Conservation (phyloP, 2,329 filamentous ascomycete species). For the Xylariaceae sp. region DNA sequence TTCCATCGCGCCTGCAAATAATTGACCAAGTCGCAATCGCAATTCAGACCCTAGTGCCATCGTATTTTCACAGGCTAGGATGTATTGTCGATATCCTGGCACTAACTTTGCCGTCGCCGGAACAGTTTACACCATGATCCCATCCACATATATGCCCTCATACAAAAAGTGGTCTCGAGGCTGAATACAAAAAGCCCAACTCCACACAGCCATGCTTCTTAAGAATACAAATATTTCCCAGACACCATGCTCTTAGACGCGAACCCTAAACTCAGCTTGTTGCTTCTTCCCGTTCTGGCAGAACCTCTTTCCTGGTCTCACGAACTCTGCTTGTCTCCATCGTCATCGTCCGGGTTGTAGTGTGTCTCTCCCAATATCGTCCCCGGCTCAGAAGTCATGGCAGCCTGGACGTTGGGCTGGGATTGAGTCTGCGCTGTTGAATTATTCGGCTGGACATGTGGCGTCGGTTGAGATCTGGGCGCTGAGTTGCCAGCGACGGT, state of each 20-base stretch:
- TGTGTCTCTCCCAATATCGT: slow-evolving; percentile 63
- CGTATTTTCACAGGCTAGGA: too few species aligned
- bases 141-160: slow-evolving; percentile 12
- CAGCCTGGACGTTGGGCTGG: slow-evolving; percentile 49
- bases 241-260: slow-evolving; percentile 12
- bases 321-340: slow-evolving; percentile 30
- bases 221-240: slow-evolving; percentile 23
- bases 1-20: too few species aligned
- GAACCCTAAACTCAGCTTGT: slow-evolving; percentile 4
- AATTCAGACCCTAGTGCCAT: not conserved
- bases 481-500: slow-evolving; percentile 55
- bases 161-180: slow-evolving; percentile 6
- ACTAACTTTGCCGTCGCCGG: slow-evolving; percentile 5
- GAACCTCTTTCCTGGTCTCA: slow-evolving; percentile 10
- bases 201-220: slow-evolving; percentile 22
- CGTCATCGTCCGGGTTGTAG: slow-evolving; percentile 61
- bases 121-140: slow-evolving; percentile 4
- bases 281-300: too few species aligned
- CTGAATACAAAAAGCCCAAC: slow-evolving; percentile 21
- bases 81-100: too few species aligned
- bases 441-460: slow-evolving; percentile 43
- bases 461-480: slow-evolving; percentile 33
- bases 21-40: slow-evolving; percentile 4
- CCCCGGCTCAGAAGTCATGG: slow-evolving; percentile 50
- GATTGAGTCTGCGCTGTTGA: slow-evolving; percentile 54